These are phyloP conservation scores for Aristolochia californica DNA, from an alignment of 164 flowering plant genomes.

Conservation along the genomic window DNA sequence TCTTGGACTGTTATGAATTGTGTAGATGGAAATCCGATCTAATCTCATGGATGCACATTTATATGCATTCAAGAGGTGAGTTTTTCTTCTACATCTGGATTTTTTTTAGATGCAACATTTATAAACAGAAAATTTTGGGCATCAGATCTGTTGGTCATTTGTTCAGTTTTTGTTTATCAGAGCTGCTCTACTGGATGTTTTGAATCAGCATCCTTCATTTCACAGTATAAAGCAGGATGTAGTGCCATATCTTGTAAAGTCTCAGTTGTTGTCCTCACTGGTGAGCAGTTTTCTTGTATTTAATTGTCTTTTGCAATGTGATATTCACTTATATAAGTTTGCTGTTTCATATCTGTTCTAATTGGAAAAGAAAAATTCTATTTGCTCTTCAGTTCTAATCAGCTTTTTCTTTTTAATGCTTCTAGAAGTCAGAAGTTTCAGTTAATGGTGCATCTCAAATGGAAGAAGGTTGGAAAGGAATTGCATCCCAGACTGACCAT, in stretches of 20 bases:
- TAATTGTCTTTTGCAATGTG: conserved; percentile 2
- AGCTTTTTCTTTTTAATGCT: neutral
- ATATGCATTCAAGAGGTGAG: conserved; percentile 90
- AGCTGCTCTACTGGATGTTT: conserved; percentile 62
- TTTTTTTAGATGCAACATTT: neutral
- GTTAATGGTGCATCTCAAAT: conserved; percentile 29
- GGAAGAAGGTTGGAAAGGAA: conserved; percentile 64
- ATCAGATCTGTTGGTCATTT: neutral
- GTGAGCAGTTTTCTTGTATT: neutral
- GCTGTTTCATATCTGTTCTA: conserved; percentile 3
- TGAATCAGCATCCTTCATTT: conserved; percentile 53
- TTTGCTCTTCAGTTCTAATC: neutral
- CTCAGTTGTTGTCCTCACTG: conserved; percentile 55
- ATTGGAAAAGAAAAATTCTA: too few relatives aligned
- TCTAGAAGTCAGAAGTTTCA: conserved; percentile 58
- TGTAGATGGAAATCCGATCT: conserved; percentile 79
- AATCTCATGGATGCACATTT: conserved; percentile 98
- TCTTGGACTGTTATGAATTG: conserved; percentile 2
- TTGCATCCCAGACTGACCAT: conserved; percentile 30
- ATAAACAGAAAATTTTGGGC: too few relatives aligned
- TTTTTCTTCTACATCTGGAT: conserved; percentile 12
- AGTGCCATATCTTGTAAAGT: conserved; percentile 83
- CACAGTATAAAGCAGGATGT: conserved; percentile 77
- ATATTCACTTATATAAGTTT: neutral
- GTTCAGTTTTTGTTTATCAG: conserved; percentile 27